These are phyloP conservation scores for Yamadazyma sp. DNA, from an alignment of 805 yeast species.

Conservation along the genomic window DNA sequence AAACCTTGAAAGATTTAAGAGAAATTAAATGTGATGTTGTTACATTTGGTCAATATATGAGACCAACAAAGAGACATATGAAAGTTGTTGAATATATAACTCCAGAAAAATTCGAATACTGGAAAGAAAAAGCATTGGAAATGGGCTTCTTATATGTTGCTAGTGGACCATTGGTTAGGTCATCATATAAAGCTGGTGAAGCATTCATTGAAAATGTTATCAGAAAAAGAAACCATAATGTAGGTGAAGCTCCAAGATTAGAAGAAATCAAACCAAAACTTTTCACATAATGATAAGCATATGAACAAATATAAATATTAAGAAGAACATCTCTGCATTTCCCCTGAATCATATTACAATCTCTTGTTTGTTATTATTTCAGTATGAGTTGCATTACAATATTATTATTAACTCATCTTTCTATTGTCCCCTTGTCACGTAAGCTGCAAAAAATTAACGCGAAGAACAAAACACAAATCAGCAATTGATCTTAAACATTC, in stretches of 20 bases:
- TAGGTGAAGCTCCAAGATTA: conserved; percentile 39
- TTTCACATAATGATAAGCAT: conserved; percentile 4
- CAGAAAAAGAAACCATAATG: conserved; percentile 62
- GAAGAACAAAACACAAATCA: no score
- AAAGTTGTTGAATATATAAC: conserved; percentile 92
- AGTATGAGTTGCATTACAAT: no score
- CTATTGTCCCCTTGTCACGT: no score
- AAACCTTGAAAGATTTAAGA: conserved; percentile 74
- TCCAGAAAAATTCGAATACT: conserved; percentile 91
- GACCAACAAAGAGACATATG: conserved; percentile 98
- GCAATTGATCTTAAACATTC: no score
- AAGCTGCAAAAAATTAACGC: no score
- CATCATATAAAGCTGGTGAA: conserved; percentile 98
- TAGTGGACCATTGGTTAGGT: conserved; percentile 93
- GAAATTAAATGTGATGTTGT: conserved; percentile 84
- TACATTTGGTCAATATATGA: conserved; percentile 98
- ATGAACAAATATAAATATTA: no score
- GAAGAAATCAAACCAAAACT: conserved; percentile 12
- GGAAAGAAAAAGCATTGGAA: conserved; percentile 83
- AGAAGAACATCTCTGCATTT: no score
- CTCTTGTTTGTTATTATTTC: no score
- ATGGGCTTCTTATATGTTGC: conserved; percentile 96
- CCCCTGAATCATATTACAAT: no score
- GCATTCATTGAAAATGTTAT: conserved; percentile 93
- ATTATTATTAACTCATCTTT: no score